Percentiles rank a stretch among this genome's conserved stretches.
Evolutionary conservation across 1,284 basidiomycete species (phyloP).

Genomic region (Cryptococcus hybrid): DNA sequence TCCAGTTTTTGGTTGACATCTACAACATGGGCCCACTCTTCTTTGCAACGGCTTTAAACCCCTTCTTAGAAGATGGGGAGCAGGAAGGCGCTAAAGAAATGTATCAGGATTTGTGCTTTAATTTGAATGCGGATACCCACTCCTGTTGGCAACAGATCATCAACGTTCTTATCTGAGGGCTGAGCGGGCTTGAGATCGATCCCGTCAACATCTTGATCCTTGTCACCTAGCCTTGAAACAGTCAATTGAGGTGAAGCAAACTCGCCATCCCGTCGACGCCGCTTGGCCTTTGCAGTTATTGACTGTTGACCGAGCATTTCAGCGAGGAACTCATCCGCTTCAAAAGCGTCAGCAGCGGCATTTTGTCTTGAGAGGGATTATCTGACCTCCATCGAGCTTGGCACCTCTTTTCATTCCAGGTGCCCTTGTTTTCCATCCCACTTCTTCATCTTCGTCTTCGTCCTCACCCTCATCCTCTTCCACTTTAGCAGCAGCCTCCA

Average conservation of each 20-base stretch:
- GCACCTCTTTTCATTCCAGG: constrained; percentile 42
- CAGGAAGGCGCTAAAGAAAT: constrained; percentile 41
- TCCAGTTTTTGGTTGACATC: constrained; percentile 85
- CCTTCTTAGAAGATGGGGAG: constrained; percentile 41
- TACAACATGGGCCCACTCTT: constrained; percentile 98
- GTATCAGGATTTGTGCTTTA: constrained; percentile 7
- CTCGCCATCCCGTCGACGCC: constrained; percentile 33
- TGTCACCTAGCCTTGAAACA: constrained; percentile 34
- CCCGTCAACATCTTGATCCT: constrained; percentile 20
- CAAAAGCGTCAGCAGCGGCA: neutral
- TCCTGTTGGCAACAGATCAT: constrained; percentile 75
- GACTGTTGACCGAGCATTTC: constrained; percentile 42
- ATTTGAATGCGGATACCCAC: constrained; percentile 52
- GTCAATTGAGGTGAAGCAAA: constrained; percentile 32
- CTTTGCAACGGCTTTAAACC: constrained; percentile 58
- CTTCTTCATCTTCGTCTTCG: constrained; percentile 40
- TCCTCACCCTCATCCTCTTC: constrained; percentile 46
- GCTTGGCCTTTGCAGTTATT: constrained; percentile 38
- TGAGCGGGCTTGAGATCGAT: constrained; percentile 10
- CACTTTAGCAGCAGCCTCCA: constrained; percentile 46
- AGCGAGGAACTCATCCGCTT: constrained; percentile 46
- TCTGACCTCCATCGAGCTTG: constrained; percentile 41
- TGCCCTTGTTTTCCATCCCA: constrained; percentile 46
- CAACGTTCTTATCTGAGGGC: constrained; percentile 59
- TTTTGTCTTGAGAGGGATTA: neutral